phyloP scores from a whole-genome alignment of 176 grass and related monocot species.

The Tillandsia leiboldiana region DNA sequence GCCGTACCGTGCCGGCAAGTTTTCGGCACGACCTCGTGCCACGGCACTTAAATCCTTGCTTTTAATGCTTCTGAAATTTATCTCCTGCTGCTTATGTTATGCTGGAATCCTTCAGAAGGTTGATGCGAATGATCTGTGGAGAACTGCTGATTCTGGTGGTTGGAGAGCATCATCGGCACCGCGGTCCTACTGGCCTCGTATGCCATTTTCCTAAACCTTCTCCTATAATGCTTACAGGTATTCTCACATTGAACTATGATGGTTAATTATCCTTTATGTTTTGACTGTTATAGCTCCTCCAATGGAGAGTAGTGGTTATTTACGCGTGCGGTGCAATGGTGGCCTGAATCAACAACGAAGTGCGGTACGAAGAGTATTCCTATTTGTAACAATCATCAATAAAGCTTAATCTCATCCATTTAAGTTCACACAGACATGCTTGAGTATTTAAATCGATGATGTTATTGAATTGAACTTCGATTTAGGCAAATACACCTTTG shows the following conservation, averaged over 20 bases:
- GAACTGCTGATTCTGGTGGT: constrained; percentile 70
- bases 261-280: neutral
- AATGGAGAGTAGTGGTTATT: constrained; percentile 58
- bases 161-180: constrained; percentile 95
- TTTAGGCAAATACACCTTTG: constrained; percentile 16
- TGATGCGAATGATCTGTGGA: constrained; percentile 71
- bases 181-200: constrained; percentile 70
- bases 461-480: constrained; percentile 23
- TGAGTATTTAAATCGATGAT: constrained; percentile 9
- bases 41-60: too few species aligned
- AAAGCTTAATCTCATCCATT: too few species aligned
- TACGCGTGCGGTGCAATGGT: constrained; percentile 94
- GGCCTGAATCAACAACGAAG: constrained; percentile 92
- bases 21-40: too few species aligned
- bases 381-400: too few species aligned
- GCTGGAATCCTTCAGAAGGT: constrained; percentile 39
- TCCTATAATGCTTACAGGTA: neutral
- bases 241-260: too few species aligned
- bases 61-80: neutral
- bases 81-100: neutral
- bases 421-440: neutral
- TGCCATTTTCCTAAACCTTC: constrained; percentile 21
- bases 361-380: constrained; percentile 51
- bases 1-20: too few species aligned
- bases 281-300: constrained; percentile 56